Evolutionary conservation across 2,329 filamentous ascomycete species (phyloP), one percentile per base, ranked within the genome.

Genomic region (Ceratocystis alfenasii): DNA sequence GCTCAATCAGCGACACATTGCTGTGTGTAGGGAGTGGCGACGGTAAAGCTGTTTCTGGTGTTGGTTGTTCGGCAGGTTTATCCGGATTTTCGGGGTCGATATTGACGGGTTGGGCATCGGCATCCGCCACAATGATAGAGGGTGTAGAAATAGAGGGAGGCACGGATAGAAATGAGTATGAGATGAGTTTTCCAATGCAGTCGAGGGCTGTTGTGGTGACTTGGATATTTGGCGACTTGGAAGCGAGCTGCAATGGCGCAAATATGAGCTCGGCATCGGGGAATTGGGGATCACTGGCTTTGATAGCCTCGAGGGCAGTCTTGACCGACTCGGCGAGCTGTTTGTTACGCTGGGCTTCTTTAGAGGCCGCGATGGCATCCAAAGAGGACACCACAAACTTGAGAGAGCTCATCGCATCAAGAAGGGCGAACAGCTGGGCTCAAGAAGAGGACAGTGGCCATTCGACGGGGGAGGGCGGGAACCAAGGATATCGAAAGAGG

Each of bases 121-220:
- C 22, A 46, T 64, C 57, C 17, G 59, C 46, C 15, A 45, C 22
- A n/a, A 30, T 33, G 8, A 59, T 59, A 5, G 28, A 59, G 3
- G 55, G 55, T 15, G 57, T 28, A 30, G 59, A 17, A 30, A 50
- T 20, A 17, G 62, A 33, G 30, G 60, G 48, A 5, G 64, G 63
- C 62, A 90, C 84, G 62, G 93, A 93, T 76, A 99, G 97, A 80
- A 97, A 97, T 20, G 94, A 96, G 75, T 96, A 99, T 72, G 93
- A 96, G 74, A 97, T 97, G 69, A 99, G 86, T 79, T 99, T 99
- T 72, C 95, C 94, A 72, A 99, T 96, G 77, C 93, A 97, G 77
- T 99, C 94, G 72, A 99, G 84, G 5, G 94, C 92, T 46, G 89
- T 89, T 25, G 91, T 95, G 68, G 91, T 89, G 60, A 99, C 81